Conservation (phyloP, 2,329 filamentous ascomycete genomes). For the Microsporum audouinii region DNA sequence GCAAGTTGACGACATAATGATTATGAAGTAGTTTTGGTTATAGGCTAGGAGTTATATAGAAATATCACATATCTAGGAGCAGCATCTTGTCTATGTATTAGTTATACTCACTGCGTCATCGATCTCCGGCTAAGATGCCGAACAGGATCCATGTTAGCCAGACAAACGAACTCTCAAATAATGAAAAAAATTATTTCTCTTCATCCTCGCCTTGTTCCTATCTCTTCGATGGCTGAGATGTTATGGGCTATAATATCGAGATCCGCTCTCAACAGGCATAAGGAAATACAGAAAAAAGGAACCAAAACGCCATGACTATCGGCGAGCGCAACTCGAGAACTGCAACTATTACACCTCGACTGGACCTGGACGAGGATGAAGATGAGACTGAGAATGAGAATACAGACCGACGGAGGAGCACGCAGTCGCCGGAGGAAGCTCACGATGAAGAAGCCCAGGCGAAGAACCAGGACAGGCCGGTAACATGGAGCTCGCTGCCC, state of each 20-base stretch:
- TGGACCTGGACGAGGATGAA: neutral
- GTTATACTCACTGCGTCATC: neutral
- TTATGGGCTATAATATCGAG: too few species aligned
- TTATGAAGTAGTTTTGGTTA: neutral
- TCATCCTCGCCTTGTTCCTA: too few species aligned
- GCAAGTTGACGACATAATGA: neutral
- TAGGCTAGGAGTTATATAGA: too few species aligned
- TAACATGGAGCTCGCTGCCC: slow-evolving; percentile 63
- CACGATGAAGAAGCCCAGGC: slow-evolving; percentile 2
- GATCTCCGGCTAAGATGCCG: too few species aligned
- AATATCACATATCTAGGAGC: neutral
- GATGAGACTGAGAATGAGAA: neutral
- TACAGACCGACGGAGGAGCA: neutral
- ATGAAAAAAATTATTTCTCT: too few species aligned
- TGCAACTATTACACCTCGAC: too few species aligned
- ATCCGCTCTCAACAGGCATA: too few species aligned
- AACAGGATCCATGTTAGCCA: too few species aligned
- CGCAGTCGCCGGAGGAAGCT: neutral
- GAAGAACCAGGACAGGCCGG: slow-evolving; percentile 31
- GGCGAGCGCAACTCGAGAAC: too few species aligned
- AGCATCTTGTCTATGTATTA: neutral
- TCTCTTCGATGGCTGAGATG: too few species aligned
- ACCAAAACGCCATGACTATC: slow-evolving; percentile 12
- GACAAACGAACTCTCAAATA: too few species aligned
- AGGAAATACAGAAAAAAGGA: too few species aligned